These are phyloP conservation scores for Phytophthora rubi DNA, from an alignment of 352 stramenopile genomes.

Conservation along the genomic window DNA sequence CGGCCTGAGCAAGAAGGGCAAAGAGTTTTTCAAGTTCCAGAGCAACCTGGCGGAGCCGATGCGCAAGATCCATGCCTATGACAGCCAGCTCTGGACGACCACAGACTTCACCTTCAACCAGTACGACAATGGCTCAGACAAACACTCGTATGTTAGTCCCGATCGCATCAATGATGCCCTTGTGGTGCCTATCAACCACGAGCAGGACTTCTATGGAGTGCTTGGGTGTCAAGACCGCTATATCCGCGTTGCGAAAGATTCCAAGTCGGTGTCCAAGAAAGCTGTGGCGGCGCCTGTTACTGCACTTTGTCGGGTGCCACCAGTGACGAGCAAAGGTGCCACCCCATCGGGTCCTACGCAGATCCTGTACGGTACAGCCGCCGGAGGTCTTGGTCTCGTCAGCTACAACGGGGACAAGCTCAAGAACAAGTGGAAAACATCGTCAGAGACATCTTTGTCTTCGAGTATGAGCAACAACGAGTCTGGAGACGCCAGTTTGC, in stretches of 20 bases:
- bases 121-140: constrained; percentile 85
- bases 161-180: constrained; percentile 86
- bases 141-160: constrained; percentile 76
- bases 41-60: constrained; percentile 86
- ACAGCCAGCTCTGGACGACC: constrained; percentile 76
- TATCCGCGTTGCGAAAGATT: constrained; percentile 68
- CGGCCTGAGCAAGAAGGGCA: constrained; percentile 87
- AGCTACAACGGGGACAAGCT: constrained; percentile 79
- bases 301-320: constrained; percentile 47
- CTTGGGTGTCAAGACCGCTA: constrained; percentile 82
- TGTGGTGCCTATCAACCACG: constrained; percentile 58
- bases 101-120: constrained; percentile 86
- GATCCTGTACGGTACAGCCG: constrained; percentile 75
- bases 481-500: constrained; percentile 1
- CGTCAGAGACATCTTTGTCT: constrained; percentile 32
- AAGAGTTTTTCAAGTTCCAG: constrained; percentile 89
- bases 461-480: constrained; percentile 24
- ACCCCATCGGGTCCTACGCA: constrained; percentile 34
- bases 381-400: constrained; percentile 61
- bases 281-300: constrained; percentile 60
- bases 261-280: constrained; percentile 66
- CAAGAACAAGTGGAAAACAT: constrained; percentile 76
- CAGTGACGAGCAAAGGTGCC: constrained; percentile 22
- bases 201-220: constrained; percentile 68
- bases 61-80: constrained; percentile 68